A percentile compares a stretch with the other conserved stretches of the same genome.
Conservation (phyloP, 2,329 filamentous ascomycete species). For the Periconia sp. region DNA sequence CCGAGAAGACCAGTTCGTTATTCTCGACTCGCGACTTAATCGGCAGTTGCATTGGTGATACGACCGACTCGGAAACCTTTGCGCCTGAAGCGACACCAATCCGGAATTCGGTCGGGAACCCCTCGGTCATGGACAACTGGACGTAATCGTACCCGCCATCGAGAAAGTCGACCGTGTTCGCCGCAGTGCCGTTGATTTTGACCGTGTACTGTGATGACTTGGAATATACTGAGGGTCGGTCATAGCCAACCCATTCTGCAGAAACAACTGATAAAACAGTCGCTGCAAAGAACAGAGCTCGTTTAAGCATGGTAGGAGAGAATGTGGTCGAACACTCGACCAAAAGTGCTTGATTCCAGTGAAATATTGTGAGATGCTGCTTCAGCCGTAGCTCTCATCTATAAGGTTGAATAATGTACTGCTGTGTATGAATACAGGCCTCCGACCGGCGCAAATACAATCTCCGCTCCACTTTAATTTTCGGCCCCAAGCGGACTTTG, state of each 20-base stretch:
- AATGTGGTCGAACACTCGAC: not conserved
- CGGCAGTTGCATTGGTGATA: slow-evolving; percentile 3
- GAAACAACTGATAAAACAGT: slow-evolving; percentile 1
- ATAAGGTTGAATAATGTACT: not conserved
- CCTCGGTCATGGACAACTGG: slow-evolving; percentile 6
- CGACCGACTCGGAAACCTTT: slow-evolving; percentile 1
- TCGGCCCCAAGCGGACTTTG: not conserved
- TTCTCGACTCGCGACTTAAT: slow-evolving; percentile 1
- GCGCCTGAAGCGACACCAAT: slow-evolving; percentile 2
- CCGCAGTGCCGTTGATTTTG: slow-evolving; percentile 5
- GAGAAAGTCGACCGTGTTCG: slow-evolving; percentile 2
- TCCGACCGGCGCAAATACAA: not conserved
- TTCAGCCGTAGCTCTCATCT: not conserved
- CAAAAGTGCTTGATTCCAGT: not conserved
- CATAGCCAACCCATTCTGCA: slow-evolving; percentile 7
- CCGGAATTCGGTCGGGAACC: slow-evolving; percentile 4
- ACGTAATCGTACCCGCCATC: slow-evolving; percentile 5
- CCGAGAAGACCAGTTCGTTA: slow-evolving; percentile 5
- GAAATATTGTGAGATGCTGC: not conserved
- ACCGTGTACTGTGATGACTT: slow-evolving; percentile 7
- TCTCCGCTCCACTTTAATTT: not conserved
- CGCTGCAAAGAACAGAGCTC: not conserved
- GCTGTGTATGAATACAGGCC: not conserved
- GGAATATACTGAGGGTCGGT: slow-evolving; percentile 4
- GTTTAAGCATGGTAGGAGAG: not conserved